A percentile compares a stretch with the other conserved stretches of the same genome.
phyloP scores from a whole-genome alignment of 2,329 filamentous ascomycete genomes.

The Calonectria henricotiae region DNA sequence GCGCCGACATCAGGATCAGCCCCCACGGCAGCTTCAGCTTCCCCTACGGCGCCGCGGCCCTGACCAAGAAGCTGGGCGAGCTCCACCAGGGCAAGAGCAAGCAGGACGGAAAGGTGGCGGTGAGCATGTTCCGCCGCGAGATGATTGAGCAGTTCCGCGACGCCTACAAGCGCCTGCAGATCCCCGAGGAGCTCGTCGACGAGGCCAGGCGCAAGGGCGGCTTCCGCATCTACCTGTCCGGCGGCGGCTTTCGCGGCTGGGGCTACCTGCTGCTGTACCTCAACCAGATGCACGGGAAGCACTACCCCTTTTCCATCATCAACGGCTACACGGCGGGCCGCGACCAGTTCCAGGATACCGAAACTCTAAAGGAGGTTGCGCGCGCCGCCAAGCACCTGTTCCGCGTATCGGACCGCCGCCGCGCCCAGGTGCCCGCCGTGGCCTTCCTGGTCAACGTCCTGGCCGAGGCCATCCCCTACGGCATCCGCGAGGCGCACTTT shows the following conservation, averaged over 20 bases:
- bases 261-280: constrained; percentile 76
- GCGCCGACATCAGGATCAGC: constrained; percentile 68
- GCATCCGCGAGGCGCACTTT: constrained; percentile 76
- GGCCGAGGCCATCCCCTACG: constrained; percentile 71
- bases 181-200: constrained; percentile 68
- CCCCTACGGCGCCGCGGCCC: constrained; percentile 80
- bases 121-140: constrained; percentile 64
- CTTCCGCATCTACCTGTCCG: constrained; percentile 77
- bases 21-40: constrained; percentile 75
- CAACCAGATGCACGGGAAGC: constrained; percentile 70
- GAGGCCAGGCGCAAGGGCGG: constrained; percentile 63
- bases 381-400: constrained; percentile 64
- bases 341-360: constrained; percentile 69
- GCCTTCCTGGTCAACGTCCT: constrained; percentile 78
- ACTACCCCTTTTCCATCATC: constrained; percentile 81
- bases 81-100: constrained; percentile 59
- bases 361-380: constrained; percentile 56
- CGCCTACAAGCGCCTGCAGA: constrained; percentile 68
- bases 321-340: constrained; percentile 75
- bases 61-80: constrained; percentile 70
- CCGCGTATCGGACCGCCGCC: constrained; percentile 76
- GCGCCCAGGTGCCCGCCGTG: constrained; percentile 78
- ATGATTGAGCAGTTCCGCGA: constrained; percentile 69
- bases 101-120: constrained; percentile 61
- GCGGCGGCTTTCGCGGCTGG: constrained; percentile 81